Conservation (phyloP, 129 eudicot genomes). For the Helianthus tuberosus region DNA sequence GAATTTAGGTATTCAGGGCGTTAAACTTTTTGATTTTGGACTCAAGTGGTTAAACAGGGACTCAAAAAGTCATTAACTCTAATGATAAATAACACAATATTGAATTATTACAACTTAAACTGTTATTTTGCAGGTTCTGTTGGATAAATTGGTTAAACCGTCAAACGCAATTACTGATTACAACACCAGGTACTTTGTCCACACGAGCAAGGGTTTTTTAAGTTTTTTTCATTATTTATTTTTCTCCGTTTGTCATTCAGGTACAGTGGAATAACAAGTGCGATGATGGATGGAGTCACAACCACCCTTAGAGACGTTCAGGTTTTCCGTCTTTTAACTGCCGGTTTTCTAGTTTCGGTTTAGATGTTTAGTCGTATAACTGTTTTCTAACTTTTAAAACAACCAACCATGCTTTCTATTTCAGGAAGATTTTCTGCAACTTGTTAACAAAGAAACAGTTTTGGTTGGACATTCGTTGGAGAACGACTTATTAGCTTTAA, state of each 20-base stretch:
- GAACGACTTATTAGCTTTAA: conserved; percentile 85
- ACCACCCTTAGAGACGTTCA: conserved; percentile 88
- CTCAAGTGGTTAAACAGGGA: no score
- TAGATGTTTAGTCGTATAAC: not conserved
- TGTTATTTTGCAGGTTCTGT: conserved; percentile 64
- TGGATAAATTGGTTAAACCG: conserved; percentile 98
- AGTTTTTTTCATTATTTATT: not conserved
- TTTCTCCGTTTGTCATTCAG: conserved; percentile 38
- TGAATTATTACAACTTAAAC: conserved; percentile 14
- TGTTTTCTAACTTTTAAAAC: not conserved
- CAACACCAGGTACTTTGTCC: conserved; percentile 77
- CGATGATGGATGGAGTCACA: conserved; percentile 89
- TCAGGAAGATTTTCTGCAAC: conserved; percentile 73
- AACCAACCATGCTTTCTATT: conserved; percentile 30
- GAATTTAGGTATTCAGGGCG: no score
- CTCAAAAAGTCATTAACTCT: no score
- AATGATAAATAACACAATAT: no score
- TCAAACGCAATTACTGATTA: conserved; percentile 76
- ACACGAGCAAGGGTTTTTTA: conserved; percentile 7
- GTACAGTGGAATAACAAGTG: conserved; percentile 88
- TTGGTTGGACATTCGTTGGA: conserved; percentile 97
- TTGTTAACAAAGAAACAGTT: conserved; percentile 81
- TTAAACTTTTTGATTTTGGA: no score
- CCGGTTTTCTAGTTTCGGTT: conserved; percentile 14
- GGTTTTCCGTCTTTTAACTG: conserved; percentile 40